Evolutionary conservation across 805 yeast genomes (phyloP).

Genomic region (Hanseniaspora mollemarum): DNA sequence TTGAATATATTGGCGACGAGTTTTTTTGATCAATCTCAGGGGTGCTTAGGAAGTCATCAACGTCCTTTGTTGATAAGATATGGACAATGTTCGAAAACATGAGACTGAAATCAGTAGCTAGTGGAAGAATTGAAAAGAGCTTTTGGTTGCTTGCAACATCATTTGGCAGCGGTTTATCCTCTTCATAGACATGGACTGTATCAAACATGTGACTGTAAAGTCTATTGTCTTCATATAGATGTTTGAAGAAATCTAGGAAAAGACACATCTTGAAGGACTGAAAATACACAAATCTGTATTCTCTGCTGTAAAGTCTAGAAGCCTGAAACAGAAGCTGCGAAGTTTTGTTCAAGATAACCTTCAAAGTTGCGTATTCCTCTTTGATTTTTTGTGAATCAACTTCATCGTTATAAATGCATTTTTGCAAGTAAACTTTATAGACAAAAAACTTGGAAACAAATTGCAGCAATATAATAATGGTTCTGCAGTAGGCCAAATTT

Average conservation of each 20-base stretch:
- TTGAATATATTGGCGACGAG: neutral
- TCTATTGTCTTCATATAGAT: neutral
- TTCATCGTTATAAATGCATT: neutral
- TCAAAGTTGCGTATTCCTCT: neutral
- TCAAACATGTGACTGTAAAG: constrained; percentile 10
- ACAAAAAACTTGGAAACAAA: constrained; percentile 3
- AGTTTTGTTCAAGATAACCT: neutral
- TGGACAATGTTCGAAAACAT: neutral
- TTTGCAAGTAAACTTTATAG: constrained; percentile 3
- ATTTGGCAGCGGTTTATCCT: neutral
- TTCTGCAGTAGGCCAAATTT: neutral
- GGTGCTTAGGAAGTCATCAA: neutral
- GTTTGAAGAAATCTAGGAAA: constrained; percentile 13
- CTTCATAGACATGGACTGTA: neutral
- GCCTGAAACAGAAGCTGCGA: neutral
- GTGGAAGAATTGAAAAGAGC: neutral
- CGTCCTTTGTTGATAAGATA: neutral
- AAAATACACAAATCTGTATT: constrained; percentile 3
- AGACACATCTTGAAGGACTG: constrained; percentile 14
- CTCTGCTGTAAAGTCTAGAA: neutral
- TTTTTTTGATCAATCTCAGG: neutral
- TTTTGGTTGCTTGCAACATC: neutral
- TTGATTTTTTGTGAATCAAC: neutral
- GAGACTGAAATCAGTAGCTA: neutral
- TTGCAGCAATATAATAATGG: neutral